Evolutionary conservation across 352 stramenopile species (phyloP), one percentile per base, ranked within the genome.

Genomic region (Globisporangium abappressorium): DNA sequence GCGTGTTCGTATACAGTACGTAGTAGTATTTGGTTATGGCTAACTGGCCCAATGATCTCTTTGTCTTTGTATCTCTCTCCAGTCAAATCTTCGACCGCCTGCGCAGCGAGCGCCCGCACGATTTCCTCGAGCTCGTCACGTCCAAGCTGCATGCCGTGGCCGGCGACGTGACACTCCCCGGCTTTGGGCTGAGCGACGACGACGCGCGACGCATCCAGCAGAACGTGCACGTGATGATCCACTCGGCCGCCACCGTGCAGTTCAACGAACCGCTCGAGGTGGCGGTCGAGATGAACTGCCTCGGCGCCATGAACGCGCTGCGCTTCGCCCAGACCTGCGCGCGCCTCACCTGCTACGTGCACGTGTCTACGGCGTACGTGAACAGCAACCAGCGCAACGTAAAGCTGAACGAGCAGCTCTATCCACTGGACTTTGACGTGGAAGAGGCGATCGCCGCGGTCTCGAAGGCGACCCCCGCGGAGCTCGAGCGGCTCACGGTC

Each of bases 181-280:
- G 78, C n/a, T 71, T 96, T 33, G 86, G 85, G 2, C 74, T 96
- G 0, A 83, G 68, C 49, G 43, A 46, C 7, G 49, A 73, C 1
- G 88, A 94, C 61, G 77, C 79, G 12, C 53, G 28, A 0, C 41
- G 88, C 46, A 54, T 93, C 34, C 72, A 79, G 3, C 59, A 76
- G 7, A 66, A 66, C 22, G 74, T 85, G 57, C 78, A 95, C 28
- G 79, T 96, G 64, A 78, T 84, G 6, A 87, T 96, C 69, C 89
- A 96, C 73, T 94, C 85, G n/a, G 89, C 87, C 9, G 89, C 89
- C 8, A 93, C 86, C 0, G 87, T 96, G 34, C 85, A 91, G 62
- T 96, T 96, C 77, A 84, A 93, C 69, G 89, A 96, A 54, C 86
- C 86, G 7, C 81, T 96, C 5, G 85, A 95, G n/a, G 80, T 92